Percentiles rank a stretch among this genome's conserved stretches.
Conservation (phyloP, 2,329 filamentous ascomycete species). For the Botrytis fragariae region DNA sequence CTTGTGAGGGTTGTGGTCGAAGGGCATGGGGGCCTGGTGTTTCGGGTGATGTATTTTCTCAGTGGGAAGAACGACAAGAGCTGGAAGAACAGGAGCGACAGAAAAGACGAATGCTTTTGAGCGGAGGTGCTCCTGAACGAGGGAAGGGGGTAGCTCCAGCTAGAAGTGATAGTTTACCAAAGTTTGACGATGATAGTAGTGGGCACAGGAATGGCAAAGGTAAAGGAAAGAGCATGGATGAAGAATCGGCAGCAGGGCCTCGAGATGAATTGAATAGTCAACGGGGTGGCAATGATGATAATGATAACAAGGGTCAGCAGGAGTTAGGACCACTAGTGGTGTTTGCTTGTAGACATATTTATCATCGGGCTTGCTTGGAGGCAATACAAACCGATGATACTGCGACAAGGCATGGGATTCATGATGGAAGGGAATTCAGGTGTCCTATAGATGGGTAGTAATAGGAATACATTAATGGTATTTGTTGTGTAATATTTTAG, state of each 20-base stretch:
- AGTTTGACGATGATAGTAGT: conserved; percentile 24
- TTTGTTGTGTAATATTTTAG: not conserved
- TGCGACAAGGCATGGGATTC: conserved; percentile 48
- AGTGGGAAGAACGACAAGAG: conserved; percentile 68
- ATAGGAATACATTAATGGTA: conserved; percentile 31
- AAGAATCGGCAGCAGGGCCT: conserved; percentile 42
- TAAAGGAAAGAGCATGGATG: conserved; percentile 38
- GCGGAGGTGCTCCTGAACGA: conserved; percentile 39
- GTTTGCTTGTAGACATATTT: conserved; percentile 68
- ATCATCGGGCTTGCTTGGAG: conserved; percentile 68
- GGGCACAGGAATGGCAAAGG: conserved; percentile 30
- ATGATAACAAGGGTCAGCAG: conserved; percentile 45
- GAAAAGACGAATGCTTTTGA: conserved; percentile 37
- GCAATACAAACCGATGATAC: conserved; percentile 57
- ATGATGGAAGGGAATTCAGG: conserved; percentile 44
- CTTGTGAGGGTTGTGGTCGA: conserved; percentile 80
- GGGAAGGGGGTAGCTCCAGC: conserved; percentile 44
- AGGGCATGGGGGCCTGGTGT: conserved; percentile 88
- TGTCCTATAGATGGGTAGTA: conserved; percentile 44
- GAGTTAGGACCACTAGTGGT: conserved; percentile 65
- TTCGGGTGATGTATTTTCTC: conserved; percentile 71
- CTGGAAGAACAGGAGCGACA: conserved; percentile 45
- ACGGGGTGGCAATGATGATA: conserved; percentile 29
- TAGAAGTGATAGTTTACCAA: conserved; percentile 33
- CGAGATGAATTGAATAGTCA: conserved; percentile 38